These are phyloP conservation scores for Dicorynia guianensis DNA, from an alignment of 306 rosid species.

Conservation along the genomic window DNA sequence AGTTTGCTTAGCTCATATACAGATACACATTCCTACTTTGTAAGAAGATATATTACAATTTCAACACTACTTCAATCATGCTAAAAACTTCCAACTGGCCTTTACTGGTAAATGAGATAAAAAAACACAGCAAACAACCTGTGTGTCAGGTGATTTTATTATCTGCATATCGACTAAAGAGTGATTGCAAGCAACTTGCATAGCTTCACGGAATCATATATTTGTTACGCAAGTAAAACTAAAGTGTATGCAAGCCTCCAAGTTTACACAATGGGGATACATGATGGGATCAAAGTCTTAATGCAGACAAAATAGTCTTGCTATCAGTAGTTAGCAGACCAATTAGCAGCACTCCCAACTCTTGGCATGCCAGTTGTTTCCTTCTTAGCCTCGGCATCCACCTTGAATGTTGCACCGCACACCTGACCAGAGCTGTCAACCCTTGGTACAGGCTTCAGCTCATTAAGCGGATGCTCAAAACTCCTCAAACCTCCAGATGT, in stretches of 20 bases:
- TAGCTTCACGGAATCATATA: too few species aligned
- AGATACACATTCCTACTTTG: not conserved
- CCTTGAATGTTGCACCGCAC: slow-evolving; percentile 66
- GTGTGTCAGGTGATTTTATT: too few species aligned
- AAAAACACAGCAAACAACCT: too few species aligned
- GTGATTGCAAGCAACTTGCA: too few species aligned
- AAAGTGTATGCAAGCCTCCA: too few species aligned
- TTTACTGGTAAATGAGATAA: not conserved
- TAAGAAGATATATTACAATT: slow-evolving; percentile 27
- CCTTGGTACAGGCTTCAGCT: slow-evolving; percentile 72
- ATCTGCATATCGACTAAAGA: too few species aligned
- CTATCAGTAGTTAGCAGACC: slow-evolving; percentile 62
- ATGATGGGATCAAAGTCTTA: not conserved
- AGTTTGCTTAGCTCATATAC: slow-evolving; percentile 13
- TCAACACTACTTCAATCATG: not conserved
- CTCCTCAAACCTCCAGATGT: slow-evolving; percentile 68
- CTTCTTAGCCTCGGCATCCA: slow-evolving; percentile 58
- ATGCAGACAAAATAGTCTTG: not conserved
- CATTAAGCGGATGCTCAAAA: slow-evolving; percentile 65
- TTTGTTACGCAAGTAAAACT: too few species aligned
- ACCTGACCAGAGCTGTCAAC: slow-evolving; percentile 70
- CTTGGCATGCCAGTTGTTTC: slow-evolving; percentile 66
- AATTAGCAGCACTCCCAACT: slow-evolving; percentile 75
- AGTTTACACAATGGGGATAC: too few species aligned
- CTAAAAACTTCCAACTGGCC: slow-evolving; percentile 3